Evolutionary conservation across 129 eudicot genomes (phyloP).

Genomic region (Oenanthe sinensis): DNA sequence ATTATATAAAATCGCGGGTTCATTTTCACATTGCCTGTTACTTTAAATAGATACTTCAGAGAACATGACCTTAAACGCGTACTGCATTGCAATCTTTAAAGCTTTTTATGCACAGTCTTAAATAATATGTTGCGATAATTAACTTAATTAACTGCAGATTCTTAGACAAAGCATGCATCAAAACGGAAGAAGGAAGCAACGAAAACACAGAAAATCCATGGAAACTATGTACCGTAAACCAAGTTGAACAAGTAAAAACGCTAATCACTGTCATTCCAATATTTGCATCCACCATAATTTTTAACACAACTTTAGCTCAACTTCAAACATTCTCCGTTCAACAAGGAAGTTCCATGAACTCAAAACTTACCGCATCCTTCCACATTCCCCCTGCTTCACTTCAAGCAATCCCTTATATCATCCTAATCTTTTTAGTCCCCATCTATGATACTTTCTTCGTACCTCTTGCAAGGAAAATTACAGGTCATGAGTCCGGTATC

Average conservation of each 20-base stretch:
- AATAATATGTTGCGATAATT: not conserved
- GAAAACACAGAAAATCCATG: slow-evolving; percentile 44
- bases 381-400: slow-evolving; percentile 93
- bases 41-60: no score
- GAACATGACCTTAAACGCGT: not conserved
- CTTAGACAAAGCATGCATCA: slow-evolving; percentile 88
- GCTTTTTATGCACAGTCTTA: not conserved
- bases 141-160: slow-evolving; percentile 40
- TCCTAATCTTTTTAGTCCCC: slow-evolving; percentile 78
- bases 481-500: slow-evolving; percentile 67
- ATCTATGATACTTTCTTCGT: slow-evolving; percentile 63
- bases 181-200: slow-evolving; percentile 29
- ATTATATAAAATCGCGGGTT: no score
- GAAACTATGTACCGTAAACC: slow-evolving; percentile 63
- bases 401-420: slow-evolving; percentile 87
- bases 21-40: no score
- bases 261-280: slow-evolving; percentile 73
- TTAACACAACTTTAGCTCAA: slow-evolving; percentile 87
- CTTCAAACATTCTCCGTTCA: slow-evolving; percentile 96
- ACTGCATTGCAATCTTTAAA: not conserved
- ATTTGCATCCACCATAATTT: slow-evolving; percentile 78
- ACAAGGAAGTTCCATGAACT: slow-evolving; percentile 91
- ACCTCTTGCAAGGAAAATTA: slow-evolving; percentile 62
- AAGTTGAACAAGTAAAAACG: slow-evolving; percentile 78
- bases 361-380: slow-evolving; percentile 51